phyloP scores from a whole-genome alignment of 371 early-diverging fungal species.

The Rhizopus delemar region DNA sequence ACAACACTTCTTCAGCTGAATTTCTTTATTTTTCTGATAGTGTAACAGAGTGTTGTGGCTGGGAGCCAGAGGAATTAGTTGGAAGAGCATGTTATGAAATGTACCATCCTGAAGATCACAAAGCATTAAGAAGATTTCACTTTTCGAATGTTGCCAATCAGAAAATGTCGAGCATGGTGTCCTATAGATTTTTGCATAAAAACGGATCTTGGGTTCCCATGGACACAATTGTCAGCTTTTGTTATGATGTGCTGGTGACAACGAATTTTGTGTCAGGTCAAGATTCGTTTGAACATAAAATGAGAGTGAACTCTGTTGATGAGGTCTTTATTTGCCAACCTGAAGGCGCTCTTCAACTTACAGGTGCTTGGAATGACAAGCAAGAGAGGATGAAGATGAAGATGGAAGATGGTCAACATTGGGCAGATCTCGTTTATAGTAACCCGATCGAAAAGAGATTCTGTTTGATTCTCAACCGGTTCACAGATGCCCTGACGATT shows the following conservation, averaged over 20 bases:
- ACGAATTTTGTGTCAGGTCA: constrained; percentile 32
- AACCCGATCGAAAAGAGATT: constrained; percentile 21
- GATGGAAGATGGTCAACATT: constrained; percentile 1
- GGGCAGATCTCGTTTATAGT: neutral
- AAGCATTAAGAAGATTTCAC: constrained; percentile 39
- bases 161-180: constrained; percentile 46
- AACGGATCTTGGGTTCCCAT: constrained; percentile 31
- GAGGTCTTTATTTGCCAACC: constrained; percentile 29
- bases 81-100: constrained; percentile 47
- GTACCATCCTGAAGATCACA: constrained; percentile 48
- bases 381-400: constrained; percentile 14
- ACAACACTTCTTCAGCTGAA: constrained; percentile 47
- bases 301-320: constrained; percentile 39
- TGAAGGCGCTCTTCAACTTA: constrained; percentile 32
- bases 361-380: constrained; percentile 37
- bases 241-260: constrained; percentile 35
- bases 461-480: constrained; percentile 36
- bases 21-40: constrained; percentile 55
- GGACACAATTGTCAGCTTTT: constrained; percentile 45
- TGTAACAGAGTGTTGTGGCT: constrained; percentile 53
- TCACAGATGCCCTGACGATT: constrained; percentile 24
- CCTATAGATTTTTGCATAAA: constrained; percentile 33
- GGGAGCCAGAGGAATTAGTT: constrained; percentile 52
- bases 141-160: constrained; percentile 48
- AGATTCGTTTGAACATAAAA: constrained; percentile 32